Base-by-base conservation (phyloP, 352 stramenopile genomes). In the Phytophthora syringae region DNA sequence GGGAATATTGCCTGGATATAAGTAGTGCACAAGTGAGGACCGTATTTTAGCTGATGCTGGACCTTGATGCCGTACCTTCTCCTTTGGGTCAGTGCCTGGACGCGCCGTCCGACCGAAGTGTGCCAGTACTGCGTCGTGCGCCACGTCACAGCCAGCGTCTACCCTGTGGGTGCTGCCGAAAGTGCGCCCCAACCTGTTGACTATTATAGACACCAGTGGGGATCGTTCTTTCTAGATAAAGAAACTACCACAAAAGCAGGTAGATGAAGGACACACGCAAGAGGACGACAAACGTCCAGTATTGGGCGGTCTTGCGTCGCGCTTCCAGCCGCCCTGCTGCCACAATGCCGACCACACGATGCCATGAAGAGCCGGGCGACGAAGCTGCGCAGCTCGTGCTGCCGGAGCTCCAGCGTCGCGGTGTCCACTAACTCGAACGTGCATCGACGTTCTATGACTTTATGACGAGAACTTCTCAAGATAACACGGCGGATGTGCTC, bases 251-350 rank as follows among this genome's bases (percentile, higher is more conserved):
- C 39, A 25, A n/a, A 32, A 59, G 16, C 15, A 59, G 11, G 54
- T 61, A 27, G 16, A 55, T 39, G n/a, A 30, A 0, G 24, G n/a
- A n/a, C n/a, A n/a, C n/a, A n/a, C n/a, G n/a, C n/a, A n/a, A n/a
- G n/a, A 30, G 32, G 67, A 76, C 53, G 77, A 86, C 55, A n/a
- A 62, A 82, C 34, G 60, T 56, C 11, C 76, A 87, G 74, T 89
- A 13, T 57, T 89, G 39, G 74, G 72, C 77, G 58, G 57, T 78
- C 49, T 69, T 89, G 24, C 87, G 80, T 63, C 71, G 56, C 10
- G 78, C 24, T 89, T 89, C 49, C 80, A 89, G 60, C 72, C 74
- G 13, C 80, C 78, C 11, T 88, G 80, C 57, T 88, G 80, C 61
- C 74, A 89, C 57, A 79, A 84, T 25, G 34, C 69, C 3, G 74